Conservation (phyloP, 2,329 filamentous ascomycete species). For the Hypoxylon rubiginosum region DNA sequence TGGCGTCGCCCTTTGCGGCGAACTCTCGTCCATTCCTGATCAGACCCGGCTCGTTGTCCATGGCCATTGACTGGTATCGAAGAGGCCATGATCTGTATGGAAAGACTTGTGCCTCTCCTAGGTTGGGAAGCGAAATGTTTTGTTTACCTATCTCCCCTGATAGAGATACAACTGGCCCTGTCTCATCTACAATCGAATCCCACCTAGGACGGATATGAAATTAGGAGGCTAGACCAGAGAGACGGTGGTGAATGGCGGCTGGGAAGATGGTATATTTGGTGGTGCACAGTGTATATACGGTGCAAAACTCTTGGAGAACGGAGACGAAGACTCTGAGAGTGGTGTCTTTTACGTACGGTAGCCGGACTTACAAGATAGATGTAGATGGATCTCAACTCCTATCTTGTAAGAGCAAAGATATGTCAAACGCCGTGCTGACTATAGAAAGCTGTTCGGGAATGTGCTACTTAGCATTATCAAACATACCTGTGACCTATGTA, state of each 20-base stretch:
- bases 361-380: no score
- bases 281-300: neutral
- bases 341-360: no score
- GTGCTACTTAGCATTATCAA: neutral
- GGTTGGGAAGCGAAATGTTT: neutral
- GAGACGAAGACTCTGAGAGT: no score
- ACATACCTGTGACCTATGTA: no score
- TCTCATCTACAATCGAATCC: neutral
- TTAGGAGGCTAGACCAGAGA: neutral
- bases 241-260: neutral
- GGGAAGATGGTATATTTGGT: neutral
- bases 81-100: slow-evolving; percentile 20
- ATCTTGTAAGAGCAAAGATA: no score
- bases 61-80: slow-evolving; percentile 2
- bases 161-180: neutral
- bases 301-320: neutral
- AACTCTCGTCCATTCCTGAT: slow-evolving; percentile 45
- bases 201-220: neutral
- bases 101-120: neutral
- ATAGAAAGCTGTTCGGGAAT: no score
- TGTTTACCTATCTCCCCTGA: neutral
- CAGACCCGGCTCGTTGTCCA: slow-evolving; percentile 14
- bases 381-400: no score
- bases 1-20: slow-evolving; percentile 40
- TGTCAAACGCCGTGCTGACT: no score